Conservation (phyloP, 1,139 yeast genomes). For the Sugiyamaella grinbergsii region DNA sequence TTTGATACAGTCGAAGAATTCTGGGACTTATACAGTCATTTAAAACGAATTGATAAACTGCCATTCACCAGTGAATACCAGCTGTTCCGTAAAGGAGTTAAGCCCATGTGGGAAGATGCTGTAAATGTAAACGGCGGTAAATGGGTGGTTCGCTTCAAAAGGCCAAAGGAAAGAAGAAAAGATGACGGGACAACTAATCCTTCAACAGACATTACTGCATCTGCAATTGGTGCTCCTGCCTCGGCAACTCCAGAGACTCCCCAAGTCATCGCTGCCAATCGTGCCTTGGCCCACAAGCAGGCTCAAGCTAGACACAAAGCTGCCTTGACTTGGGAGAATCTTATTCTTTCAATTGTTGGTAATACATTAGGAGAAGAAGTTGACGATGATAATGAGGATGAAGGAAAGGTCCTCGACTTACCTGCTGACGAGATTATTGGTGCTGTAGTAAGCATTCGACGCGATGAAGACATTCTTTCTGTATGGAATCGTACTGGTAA, state of each 20-base stretch:
- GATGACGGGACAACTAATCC: too few species aligned
- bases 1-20: constrained; percentile 59
- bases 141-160: constrained; percentile 58
- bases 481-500: constrained; percentile 41
- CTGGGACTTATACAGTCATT: constrained; percentile 55
- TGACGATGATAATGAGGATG: background rate
- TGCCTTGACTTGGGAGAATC: constrained; percentile 41
- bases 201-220: too few species aligned
- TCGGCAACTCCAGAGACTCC: constrained; percentile 3
- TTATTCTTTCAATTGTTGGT: constrained; percentile 41
- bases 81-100: constrained; percentile 62
- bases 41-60: constrained; percentile 53
- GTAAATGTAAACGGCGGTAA: constrained; percentile 64
- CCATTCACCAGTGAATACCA: constrained; percentile 61
- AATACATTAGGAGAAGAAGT: constrained; percentile 34
- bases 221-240: constrained; percentile 4
- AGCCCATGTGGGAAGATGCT: constrained; percentile 76
- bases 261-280: constrained; percentile 7
- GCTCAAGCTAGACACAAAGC: constrained; percentile 36
- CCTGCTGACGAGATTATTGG: constrained; percentile 42
- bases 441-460: constrained; percentile 42
- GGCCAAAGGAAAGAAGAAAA: constrained; percentile 34
- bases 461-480: constrained; percentile 43
- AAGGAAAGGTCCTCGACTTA: constrained; percentile 12
- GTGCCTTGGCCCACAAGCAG: constrained; percentile 16